These are phyloP conservation scores for Trebouxia gelatinosa DNA, from an alignment of 163 green algal species.

Conservation along the genomic window DNA sequence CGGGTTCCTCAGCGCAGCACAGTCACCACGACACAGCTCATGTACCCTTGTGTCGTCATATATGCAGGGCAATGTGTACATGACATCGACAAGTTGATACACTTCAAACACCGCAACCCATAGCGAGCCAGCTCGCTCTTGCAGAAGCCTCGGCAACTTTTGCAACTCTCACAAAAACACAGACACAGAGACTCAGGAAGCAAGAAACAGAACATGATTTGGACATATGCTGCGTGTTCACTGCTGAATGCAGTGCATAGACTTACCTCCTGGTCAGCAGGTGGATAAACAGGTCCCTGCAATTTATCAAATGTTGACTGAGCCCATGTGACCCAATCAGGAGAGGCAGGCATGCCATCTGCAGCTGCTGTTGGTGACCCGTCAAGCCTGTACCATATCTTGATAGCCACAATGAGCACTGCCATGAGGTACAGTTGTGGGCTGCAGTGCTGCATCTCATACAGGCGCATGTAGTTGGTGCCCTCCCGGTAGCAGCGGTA, in stretches of 20 bases:
- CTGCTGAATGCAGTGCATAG: neutral
- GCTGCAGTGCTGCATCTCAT: neutral
- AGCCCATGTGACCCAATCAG: slow-evolving; percentile 9
- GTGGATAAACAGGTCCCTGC: slow-evolving; percentile 6
- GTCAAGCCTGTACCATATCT: slow-evolving; percentile 14
- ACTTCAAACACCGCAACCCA: too few relatives aligned
- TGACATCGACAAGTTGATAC: too few relatives aligned
- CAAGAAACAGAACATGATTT: too few relatives aligned
- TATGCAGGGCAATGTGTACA: too few relatives aligned
- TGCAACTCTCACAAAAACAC: too few relatives aligned
- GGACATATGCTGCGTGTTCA: neutral
- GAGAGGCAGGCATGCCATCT: neutral
- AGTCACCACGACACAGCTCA: too few relatives aligned
- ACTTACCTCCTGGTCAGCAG: neutral
- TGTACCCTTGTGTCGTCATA: too few relatives aligned
- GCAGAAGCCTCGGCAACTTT: too few relatives aligned
- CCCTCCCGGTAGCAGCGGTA: slow-evolving; percentile 7
- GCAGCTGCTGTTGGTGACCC: neutral
- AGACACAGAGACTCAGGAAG: too few relatives aligned
- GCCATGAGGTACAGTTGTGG: slow-evolving; percentile 3
- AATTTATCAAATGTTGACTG: neutral
- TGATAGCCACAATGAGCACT: neutral
- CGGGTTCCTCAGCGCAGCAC: too few relatives aligned
- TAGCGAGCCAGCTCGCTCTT: too few relatives aligned
- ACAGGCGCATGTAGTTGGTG: slow-evolving; percentile 19